Conservation (phyloP, 2,329 filamentous ascomycete genomes). For the Pseudodiploospora longispora region DNA sequence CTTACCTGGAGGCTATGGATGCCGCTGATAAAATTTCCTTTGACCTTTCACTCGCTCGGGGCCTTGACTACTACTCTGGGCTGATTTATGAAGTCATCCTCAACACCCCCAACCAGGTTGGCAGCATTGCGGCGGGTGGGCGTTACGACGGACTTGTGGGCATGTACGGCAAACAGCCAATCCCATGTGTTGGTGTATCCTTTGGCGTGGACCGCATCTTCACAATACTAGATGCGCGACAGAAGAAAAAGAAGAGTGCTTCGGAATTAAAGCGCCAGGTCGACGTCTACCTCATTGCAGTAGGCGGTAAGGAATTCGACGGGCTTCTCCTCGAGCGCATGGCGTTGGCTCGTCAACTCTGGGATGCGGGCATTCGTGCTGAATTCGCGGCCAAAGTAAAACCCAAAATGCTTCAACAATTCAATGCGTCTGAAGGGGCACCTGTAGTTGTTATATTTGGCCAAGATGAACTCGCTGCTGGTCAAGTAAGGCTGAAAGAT, state of each 20-base stretch:
- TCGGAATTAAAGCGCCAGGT: conserved; percentile 62
- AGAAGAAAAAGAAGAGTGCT: conserved; percentile 55
- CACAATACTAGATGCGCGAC: conserved; percentile 74
- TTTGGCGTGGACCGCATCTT: conserved; percentile 96
- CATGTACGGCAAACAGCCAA: conserved; percentile 84
- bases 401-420: conserved; percentile 80
- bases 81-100: conserved; percentile 83
- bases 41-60: conserved; percentile 81
- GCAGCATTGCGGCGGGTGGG: conserved; percentile 81
- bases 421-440: conserved; percentile 83
- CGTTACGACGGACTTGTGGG: conserved; percentile 89
- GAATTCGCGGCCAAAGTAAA: conserved; percentile 88
- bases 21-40: conserved; percentile 72
- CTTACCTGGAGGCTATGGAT: conserved; percentile 72
- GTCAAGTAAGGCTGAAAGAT: conserved; percentile 82
- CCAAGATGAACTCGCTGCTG: conserved; percentile 76
- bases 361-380: conserved; percentile 75
- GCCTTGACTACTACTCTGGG: conserved; percentile 85
- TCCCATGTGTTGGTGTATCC: conserved; percentile 60
- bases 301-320: conserved; percentile 62
- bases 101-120: conserved; percentile 75
- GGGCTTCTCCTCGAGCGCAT: conserved; percentile 79
- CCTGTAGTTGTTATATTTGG: conserved; percentile 86
- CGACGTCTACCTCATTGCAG: conserved; percentile 92
- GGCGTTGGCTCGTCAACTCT: conserved; percentile 65